Percentiles rank a stretch among this genome's conserved stretches.
Conservation (phyloP, 495 filamentous ascomycete species). For the Neurospora sp. region DNA sequence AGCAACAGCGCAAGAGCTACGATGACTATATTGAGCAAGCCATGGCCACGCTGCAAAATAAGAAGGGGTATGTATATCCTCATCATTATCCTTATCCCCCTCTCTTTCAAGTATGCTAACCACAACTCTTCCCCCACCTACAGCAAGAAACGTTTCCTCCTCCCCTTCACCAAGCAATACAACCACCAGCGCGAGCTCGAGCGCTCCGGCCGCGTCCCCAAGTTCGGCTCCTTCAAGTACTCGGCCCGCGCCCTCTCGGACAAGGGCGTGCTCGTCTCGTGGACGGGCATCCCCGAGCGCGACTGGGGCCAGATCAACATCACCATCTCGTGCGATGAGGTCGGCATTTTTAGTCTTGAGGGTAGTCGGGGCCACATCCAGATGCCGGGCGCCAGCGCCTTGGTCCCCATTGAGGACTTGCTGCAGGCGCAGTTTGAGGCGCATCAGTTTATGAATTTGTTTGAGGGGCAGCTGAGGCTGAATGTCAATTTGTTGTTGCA, state of each 20-base stretch:
- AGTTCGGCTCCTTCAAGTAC: conserved; percentile 97
- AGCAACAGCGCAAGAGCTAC: conserved; percentile 91
- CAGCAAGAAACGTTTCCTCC: conserved; percentile 79
- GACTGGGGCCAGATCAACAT: conserved; percentile 89
- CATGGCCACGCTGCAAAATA: conserved; percentile 96
- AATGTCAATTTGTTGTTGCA: conserved; percentile 96
- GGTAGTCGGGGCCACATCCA: conserved; percentile 88
- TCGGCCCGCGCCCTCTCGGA: conserved; percentile 79
- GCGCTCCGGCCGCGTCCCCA: conserved; percentile 80
- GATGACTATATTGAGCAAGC: conserved; percentile 99
- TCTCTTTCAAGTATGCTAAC: conserved; percentile 4
- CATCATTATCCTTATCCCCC: neutral
- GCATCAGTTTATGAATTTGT: conserved; percentile 87
- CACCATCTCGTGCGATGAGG: conserved; percentile 87
- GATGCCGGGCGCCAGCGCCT: conserved; percentile 85
- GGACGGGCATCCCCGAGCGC: conserved; percentile 73
- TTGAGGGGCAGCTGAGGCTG: conserved; percentile 75
- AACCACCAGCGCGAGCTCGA: conserved; percentile 94
- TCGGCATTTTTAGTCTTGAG: conserved; percentile 89
- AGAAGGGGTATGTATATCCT: conserved; percentile 56
- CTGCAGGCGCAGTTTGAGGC: conserved; percentile 96
- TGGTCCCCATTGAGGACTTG: conserved; percentile 85
- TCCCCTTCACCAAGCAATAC: conserved; percentile 98
- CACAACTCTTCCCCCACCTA: conserved; percentile 1
- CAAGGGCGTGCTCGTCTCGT: conserved; percentile 84